Base-by-base conservation (phyloP, 805 yeast genomes). In the Brettanomyces custersianus region DNA sequence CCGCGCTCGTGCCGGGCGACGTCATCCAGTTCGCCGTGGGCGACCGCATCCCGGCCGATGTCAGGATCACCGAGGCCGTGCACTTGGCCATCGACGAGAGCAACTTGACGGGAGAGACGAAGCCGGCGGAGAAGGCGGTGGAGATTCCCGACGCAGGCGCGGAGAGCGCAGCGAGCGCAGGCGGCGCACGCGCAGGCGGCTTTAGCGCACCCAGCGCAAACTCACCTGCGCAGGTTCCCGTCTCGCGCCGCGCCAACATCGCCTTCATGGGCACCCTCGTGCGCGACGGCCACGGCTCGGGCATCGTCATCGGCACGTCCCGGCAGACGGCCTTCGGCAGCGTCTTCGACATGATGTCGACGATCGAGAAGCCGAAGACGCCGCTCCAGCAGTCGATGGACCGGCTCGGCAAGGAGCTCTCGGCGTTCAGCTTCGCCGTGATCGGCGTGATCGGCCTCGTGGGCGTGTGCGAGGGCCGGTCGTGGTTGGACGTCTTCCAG, bases 181-280 rank as follows among this genome's bases (percentile, higher is more conserved):
- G n/a, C n/a, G n/a, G n/a, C n/a, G n/a, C n/a, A n/a, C n/a, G n/a
- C n/a, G n/a, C n/a, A n/a, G n/a, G n/a, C n/a, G n/a, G n/a, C n/a
- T 26, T 26, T n/a, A 26, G 16, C 10, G 24, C 23, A 2, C 15
- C 33, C 7, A 20, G 7, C 17, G 31, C 10, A 15, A 9, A 6
- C 7, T n/a, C 11, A 11, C 36, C 39, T 33, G 46, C 65, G 3
- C 19, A 12, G 18, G 10, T n/a, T 33, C 43, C 55, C 3, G 41
- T 49, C 4, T 74, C 78, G 38, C 82, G 80, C 38, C 77, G 96
- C 52, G 62, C 64, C 15, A 77, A 79, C 40, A 82, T 87, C 42
- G 97, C 95, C 2, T 90, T 74, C 55, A 92, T 92, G 98, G 98
- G 99, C 35, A 92, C 99, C 2, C 66, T 92, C 48, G 97, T 92